phyloP scores from a whole-genome alignment of 805 yeast species.

The Isabelozyma heimii region DNA sequence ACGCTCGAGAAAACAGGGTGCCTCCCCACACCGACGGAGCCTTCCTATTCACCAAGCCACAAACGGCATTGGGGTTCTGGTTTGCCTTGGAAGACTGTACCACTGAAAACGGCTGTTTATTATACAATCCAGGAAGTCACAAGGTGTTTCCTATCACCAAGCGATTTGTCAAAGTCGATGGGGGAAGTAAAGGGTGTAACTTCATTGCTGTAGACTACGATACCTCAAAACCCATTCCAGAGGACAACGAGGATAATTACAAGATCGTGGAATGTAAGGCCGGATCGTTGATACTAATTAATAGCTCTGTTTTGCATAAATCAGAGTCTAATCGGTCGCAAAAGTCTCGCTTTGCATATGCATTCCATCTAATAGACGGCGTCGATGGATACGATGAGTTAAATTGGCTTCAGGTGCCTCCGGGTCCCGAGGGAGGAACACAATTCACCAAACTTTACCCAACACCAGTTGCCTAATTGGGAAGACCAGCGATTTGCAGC shows the following conservation, averaged over 20 bases:
- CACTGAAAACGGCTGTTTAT: constrained; percentile 62
- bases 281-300: constrained; percentile 68
- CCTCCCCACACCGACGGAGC: constrained; percentile 78
- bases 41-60: constrained; percentile 70
- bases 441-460: constrained; percentile 51
- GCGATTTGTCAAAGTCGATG: constrained; percentile 58
- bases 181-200: constrained; percentile 53
- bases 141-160: constrained; percentile 52
- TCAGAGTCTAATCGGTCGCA: constrained; percentile 57
- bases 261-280: constrained; percentile 60
- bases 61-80: constrained; percentile 77
- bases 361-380: constrained; percentile 80
- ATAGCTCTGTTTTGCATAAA: constrained; percentile 70
- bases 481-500: background rate
- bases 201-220: constrained; percentile 38
- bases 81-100: constrained; percentile 77
- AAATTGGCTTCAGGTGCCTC: constrained; percentile 81
- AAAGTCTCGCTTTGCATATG: constrained; percentile 69
- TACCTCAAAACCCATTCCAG: constrained; percentile 10
- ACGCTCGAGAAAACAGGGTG: constrained; percentile 50
- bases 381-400: constrained; percentile 53
- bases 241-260: constrained; percentile 41
- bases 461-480: background rate
- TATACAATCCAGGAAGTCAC: constrained; percentile 71
- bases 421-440: constrained; percentile 53